Conservation (phyloP, 768 basidiomycete species). For the Gautieria morchelliformis region DNA sequence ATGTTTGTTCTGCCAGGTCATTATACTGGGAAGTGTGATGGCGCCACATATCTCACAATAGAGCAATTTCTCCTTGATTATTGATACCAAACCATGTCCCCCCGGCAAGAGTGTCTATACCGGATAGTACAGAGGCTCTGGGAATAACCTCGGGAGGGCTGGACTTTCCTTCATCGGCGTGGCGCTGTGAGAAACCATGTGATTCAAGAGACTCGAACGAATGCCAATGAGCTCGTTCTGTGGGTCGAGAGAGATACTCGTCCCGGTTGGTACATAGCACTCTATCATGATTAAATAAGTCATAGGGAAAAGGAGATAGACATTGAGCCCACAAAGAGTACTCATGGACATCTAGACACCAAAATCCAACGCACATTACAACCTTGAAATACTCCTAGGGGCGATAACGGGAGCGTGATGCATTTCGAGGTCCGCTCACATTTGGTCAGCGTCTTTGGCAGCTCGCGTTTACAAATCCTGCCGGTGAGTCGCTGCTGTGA, state of each 20-base stretch:
- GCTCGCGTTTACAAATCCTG: neutral
- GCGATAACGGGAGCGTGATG: neutral
- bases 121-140: conserved; percentile 48
- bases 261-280: conserved; percentile 73
- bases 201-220: conserved; percentile 34
- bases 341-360: conserved; percentile 64
- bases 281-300: conserved; percentile 25
- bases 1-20: conserved; percentile 64
- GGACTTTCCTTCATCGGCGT: neutral
- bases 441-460: too few species aligned
- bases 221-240: conserved; percentile 57
- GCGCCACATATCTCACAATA: conserved; percentile 46
- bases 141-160: neutral
- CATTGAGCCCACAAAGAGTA: conserved; percentile 52
- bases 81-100: conserved; percentile 79
- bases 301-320: conserved; percentile 6
- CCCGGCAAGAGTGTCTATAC: conserved; percentile 61
- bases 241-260: conserved; percentile 60
- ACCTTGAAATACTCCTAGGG: neutral
- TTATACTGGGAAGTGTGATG: neutral
- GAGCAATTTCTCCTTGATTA: conserved; percentile 53
- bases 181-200: conserved; percentile 12
- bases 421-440: neutral
- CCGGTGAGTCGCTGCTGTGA: neutral
- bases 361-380: conserved; percentile 71